These are phyloP conservation scores for Tulasnella sp. DNA, from an alignment of 768 basidiomycete species.

Conservation along the genomic window DNA sequence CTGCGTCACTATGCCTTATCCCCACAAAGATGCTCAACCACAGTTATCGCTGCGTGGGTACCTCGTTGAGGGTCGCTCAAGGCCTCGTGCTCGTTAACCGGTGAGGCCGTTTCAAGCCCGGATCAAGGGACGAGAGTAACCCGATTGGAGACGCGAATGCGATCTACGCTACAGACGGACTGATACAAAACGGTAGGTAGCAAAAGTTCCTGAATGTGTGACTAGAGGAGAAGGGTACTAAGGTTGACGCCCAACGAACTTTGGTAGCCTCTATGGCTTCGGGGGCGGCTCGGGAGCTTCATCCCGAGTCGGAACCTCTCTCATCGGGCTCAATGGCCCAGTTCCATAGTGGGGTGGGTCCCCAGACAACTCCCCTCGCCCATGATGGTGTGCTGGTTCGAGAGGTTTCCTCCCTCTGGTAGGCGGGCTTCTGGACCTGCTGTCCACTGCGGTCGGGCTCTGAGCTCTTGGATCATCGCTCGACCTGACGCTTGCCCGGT, in stretches of 20 bases:
- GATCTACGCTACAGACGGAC: neutral
- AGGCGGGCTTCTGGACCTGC: neutral
- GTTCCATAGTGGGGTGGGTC: neutral
- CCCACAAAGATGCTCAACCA: too few relatives aligned
- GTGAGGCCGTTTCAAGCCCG: neutral
- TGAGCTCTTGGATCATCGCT: neutral
- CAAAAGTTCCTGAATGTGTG: neutral
- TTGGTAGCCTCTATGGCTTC: neutral
- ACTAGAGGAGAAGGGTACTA: neutral
- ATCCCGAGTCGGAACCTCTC: slow-evolving; percentile 25
- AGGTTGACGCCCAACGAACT: neutral
- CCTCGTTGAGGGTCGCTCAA: too few relatives aligned
- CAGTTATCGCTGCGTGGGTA: too few relatives aligned
- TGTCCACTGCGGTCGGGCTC: slow-evolving; percentile 10
- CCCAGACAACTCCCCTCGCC: neutral
- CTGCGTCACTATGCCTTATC: neutral
- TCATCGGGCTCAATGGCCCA: slow-evolving; percentile 22
- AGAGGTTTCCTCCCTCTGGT: neutral
- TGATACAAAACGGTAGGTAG: neutral
- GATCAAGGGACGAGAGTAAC: neutral
- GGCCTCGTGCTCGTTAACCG: too few relatives aligned
- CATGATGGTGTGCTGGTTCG: neutral
- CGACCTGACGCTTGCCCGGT: neutral
- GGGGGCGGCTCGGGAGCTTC: neutral
- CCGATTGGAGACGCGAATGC: neutral